A percentile compares a stretch with the other conserved stretches of the same genome.
These are phyloP conservation scores for Nematodospora anomalae DNA, from an alignment of 1,139 yeast genomes.

Conservation along the genomic window DNA sequence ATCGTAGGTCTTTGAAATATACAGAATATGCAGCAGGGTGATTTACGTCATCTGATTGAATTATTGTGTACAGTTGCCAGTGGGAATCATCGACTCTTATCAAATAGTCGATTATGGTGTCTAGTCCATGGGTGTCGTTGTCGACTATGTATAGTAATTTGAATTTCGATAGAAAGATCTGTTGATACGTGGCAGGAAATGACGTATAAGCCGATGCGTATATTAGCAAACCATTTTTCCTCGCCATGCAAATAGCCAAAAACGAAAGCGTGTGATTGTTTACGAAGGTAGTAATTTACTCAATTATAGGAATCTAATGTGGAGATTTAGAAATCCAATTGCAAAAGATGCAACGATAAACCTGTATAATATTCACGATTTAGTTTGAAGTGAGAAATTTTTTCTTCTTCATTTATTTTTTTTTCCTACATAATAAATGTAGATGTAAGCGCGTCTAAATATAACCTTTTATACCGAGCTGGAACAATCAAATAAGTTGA, in stretches of 20 bases:
- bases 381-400: no score
- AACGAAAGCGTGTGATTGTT: no score
- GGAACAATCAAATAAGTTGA: no score
- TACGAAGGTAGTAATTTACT: no score
- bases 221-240: constrained; percentile 9
- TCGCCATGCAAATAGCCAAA: constrained; percentile 4
- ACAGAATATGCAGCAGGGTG: not conserved
- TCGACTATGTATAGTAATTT: constrained; percentile 5
- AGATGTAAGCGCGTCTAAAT: no score
- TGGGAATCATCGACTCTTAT: not conserved
- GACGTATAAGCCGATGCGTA: constrained; percentile 2
- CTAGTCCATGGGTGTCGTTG: constrained; percentile 1
- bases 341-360: no score
- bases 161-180: not conserved
- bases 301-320: no score
- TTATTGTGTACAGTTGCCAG: constrained; percentile 4
- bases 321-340: no score
- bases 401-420: no score
- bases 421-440: no score
- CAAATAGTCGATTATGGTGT: not conserved
- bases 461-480: no score
- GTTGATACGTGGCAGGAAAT: not conserved
- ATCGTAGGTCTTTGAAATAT: not conserved
- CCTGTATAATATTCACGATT: no score
- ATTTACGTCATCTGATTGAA: not conserved